These are phyloP conservation scores for Leishmania turanica DNA, from an alignment of 208 protist species.

Conservation along the genomic window DNA sequence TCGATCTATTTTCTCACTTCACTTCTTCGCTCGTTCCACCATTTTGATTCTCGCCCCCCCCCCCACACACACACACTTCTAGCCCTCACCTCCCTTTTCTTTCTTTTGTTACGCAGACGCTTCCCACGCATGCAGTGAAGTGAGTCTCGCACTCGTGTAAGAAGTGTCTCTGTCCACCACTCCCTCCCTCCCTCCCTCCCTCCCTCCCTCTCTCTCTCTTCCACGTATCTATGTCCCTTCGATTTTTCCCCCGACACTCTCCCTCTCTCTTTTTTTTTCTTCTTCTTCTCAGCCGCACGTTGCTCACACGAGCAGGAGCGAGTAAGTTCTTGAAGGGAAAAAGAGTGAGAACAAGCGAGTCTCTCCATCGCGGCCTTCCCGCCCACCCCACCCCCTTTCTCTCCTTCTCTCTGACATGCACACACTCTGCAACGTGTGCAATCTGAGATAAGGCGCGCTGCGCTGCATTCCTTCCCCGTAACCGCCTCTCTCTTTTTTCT, in stretches of 20 bases:
- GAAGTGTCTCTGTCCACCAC: not conserved
- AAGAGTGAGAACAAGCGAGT: not conserved
- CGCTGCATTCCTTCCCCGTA: not conserved
- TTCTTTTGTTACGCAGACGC: not conserved
- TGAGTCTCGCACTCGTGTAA: not conserved
- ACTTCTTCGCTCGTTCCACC: not conserved
- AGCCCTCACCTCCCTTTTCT: not conserved
- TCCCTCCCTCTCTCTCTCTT: not conserved
- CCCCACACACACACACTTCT: too few relatives aligned
- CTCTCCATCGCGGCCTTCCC: not conserved
- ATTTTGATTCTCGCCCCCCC: not conserved
- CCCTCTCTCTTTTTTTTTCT: not conserved
- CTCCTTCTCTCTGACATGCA: not conserved
- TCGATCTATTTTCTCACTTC: not conserved
- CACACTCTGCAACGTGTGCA: not conserved
- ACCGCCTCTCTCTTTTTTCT: not conserved
- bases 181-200: not conserved
- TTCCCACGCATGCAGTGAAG: not conserved
- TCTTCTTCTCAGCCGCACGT: not conserved
- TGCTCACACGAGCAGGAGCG: not conserved
- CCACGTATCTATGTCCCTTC: not conserved
- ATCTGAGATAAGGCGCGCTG: not conserved
- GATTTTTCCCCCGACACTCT: not conserved
- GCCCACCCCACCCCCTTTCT: not conserved
- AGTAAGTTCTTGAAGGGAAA: not conserved